Evolutionary conservation across 768 basidiomycete genomes (phyloP).

Genomic region (Mycena filopes): DNA sequence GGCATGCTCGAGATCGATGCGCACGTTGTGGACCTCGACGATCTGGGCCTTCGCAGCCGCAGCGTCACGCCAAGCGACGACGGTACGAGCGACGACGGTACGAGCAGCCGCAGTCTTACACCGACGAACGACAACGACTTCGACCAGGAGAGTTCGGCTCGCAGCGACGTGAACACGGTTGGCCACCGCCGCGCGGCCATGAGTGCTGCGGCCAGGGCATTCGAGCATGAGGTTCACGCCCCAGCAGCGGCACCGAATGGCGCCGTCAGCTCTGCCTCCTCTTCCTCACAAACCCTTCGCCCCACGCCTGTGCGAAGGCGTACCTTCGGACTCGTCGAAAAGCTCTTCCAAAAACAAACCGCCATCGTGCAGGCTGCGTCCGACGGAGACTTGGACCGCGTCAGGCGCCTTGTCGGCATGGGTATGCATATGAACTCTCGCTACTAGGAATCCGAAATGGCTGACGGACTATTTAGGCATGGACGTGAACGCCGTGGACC

Average conservation of each 20-base stretch:
- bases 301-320: constrained; percentile 3
- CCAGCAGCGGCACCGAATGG: constrained; percentile 18
- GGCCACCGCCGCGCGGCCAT: constrained; percentile 10
- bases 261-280: constrained; percentile 9
- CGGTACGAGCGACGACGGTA: constrained; percentile 1
- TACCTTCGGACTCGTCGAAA: constrained; percentile 28
- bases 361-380: constrained; percentile 35
- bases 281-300: constrained; percentile 2
- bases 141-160: not conserved
- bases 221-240: constrained; percentile 22
- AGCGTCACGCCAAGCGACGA: not conserved
- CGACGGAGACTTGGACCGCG: constrained; percentile 31
- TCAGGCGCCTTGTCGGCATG: constrained; percentile 26
- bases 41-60: not conserved
- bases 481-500: constrained; percentile 25
- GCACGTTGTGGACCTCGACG: constrained; percentile 5
- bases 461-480: constrained; percentile 8
- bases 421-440: constrained; percentile 19
- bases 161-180: constrained; percentile 9
- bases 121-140: constrained; percentile 10
- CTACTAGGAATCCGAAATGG: not conserved
- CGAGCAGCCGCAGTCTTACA: not conserved
- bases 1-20: constrained; percentile 16
- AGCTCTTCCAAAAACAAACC: constrained; percentile 32
- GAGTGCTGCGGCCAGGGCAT: constrained; percentile 19